Evolutionary conservation across 805 yeast genomes (phyloP).

Genomic region (Yarrowia divulgata): DNA sequence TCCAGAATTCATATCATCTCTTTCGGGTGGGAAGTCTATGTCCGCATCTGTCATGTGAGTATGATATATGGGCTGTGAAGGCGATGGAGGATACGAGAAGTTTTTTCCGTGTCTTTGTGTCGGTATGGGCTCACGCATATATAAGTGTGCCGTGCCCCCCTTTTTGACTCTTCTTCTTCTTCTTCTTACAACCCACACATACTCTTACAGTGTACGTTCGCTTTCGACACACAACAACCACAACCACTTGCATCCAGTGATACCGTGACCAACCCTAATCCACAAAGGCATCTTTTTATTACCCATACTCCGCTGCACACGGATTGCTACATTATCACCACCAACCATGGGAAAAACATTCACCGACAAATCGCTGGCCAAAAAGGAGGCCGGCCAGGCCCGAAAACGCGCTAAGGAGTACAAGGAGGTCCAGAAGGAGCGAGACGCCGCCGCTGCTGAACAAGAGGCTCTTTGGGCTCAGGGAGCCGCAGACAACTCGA

Average conservation of each 20-base stretch:
- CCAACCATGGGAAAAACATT: conserved; percentile 35
- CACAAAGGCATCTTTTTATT: background rate
- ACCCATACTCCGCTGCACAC: background rate
- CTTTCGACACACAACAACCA: background rate
- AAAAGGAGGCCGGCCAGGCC: conserved; percentile 39
- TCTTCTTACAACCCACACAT: background rate
- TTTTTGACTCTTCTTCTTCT: background rate
- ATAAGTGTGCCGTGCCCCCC: background rate
- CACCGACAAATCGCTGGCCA: conserved; percentile 35
- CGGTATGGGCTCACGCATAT: background rate
- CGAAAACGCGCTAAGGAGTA: conserved; percentile 39
- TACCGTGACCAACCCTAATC: conserved; percentile 27
- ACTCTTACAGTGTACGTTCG: too few relatives aligned
- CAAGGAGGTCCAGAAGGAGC: conserved; percentile 28
- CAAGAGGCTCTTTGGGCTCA: conserved; percentile 28
- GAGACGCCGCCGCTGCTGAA: conserved; percentile 14
- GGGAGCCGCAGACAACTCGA: conserved; percentile 31
- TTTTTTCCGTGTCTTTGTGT: background rate
- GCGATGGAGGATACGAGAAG: conserved; percentile 4
- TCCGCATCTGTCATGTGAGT: conserved; percentile 1
- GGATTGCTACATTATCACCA: conserved; percentile 4
- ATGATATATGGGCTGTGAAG: background rate
- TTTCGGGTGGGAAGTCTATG: background rate
- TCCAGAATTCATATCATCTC: background rate
- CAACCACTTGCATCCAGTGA: background rate